Base-by-base conservation (phyloP, 1,139 yeast genomes). In the Saccharomyces hybrid region DNA sequence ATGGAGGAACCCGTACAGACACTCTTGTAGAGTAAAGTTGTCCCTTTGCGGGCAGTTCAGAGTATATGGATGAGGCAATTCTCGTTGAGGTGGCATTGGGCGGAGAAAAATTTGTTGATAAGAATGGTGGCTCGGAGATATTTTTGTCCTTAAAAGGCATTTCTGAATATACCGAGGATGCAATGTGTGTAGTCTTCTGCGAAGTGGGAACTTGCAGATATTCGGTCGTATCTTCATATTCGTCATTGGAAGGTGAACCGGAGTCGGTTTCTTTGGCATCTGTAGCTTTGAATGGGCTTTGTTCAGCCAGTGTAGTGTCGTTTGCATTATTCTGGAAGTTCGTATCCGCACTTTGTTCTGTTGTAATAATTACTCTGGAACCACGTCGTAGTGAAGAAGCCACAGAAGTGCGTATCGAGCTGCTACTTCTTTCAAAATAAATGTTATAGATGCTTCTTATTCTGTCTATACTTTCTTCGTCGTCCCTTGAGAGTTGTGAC, bases 401-500 rank as follows among this genome's bases (percentile, higher is more conserved):
- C 9, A 51, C 14, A 2, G 47, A 50, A 3, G 31, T 38, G 29
- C 51, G 55, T 19, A 51, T 58, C 16, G 57, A 60, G 2, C 83
- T 78, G 53, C 77, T 77, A 54, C 78, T 80, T 58, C 84, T 76
- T 56, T 85, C 88, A 63, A 86, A 82, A 61, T 86, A 86, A 19
- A 85, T 87, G 54, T 81, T 80, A 68, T 86, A 86, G 14, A 86
- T 86, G 32, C 90, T 84, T 66, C 82, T 85, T 86, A 86, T 81
- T 70, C 93, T 77, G 59, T 79, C 77, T 58, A 85, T 74, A 63
- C 83, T 83, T 65, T 86, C 91, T 59, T 80, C 83, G 62, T 84
- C 88, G 56, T 81, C 83, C n/a, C 64, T 54, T 1, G 67, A 67
- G 16, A 56, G 47, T 16, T 52, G 55, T 7, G 44, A 9, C 12